Conservation (phyloP, 805 yeast species). For the Nakazawaea wickerhamii region DNA sequence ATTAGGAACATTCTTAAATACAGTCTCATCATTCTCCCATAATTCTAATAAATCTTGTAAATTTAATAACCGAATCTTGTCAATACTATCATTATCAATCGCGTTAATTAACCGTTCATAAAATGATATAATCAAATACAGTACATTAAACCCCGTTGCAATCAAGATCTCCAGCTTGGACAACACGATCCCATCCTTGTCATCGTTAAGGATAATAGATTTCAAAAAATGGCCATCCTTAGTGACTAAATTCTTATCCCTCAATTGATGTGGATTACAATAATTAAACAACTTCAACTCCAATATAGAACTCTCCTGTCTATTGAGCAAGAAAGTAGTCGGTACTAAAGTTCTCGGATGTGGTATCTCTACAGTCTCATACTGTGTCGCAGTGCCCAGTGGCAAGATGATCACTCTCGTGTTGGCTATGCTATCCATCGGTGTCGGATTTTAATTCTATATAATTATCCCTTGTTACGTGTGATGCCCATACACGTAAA, state of each 20-base stretch:
- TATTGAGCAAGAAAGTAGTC: conserved; percentile 16
- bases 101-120: conserved; percentile 25
- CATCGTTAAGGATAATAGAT: conserved; percentile 29
- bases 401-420: conserved; percentile 3
- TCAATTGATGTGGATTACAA: conserved; percentile 29
- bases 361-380: conserved; percentile 14
- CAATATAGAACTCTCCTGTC: conserved; percentile 25
- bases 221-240: conserved; percentile 32
- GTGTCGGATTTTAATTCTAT: no score
- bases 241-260: conserved; percentile 22
- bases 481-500: no score
- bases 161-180: conserved; percentile 36
- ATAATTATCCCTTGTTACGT: no score
- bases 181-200: conserved; percentile 30
- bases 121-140: conserved; percentile 33
- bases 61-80: conserved; percentile 27
- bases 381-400: background rate
- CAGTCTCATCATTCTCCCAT: conserved; percentile 20
- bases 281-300: conserved; percentile 36
- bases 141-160: conserved; percentile 34
- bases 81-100: conserved; percentile 16
- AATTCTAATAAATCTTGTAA: conserved; percentile 41
- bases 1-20: conserved; percentile 26
- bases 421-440: background rate
- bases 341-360: conserved; percentile 15